Evolutionary conservation across 192 early-diverging fungal genomes (phyloP).

Genomic region (Podila epigama): DNA sequence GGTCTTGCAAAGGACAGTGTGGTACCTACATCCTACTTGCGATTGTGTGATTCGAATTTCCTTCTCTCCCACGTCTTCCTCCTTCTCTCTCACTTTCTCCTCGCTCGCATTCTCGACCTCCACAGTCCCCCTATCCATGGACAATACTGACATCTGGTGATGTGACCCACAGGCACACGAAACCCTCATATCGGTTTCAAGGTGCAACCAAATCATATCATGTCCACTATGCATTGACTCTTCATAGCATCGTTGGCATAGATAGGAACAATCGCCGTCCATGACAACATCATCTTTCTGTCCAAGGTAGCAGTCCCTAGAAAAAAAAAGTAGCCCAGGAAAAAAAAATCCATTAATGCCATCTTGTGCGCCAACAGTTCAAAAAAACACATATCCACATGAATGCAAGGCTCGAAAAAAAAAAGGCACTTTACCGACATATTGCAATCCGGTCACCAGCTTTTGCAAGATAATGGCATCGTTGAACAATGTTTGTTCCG

Average conservation of each 20-base stretch:
- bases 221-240: slow-evolving; percentile 19
- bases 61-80: not conserved
- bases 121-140: too few relatives aligned
- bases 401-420: not conserved
- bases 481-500: slow-evolving; percentile 31
- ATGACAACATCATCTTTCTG: not conserved
- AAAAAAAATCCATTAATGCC: not conserved
- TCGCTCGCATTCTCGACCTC: too few relatives aligned
- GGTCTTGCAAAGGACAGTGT: slow-evolving; percentile 44
- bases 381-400: too few relatives aligned
- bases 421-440: not conserved
- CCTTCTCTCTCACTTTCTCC: not conserved
- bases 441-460: slow-evolving; percentile 39
- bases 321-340: not conserved
- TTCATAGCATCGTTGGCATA: slow-evolving; percentile 31
- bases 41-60: not conserved
- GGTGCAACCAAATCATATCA: slow-evolving; percentile 15
- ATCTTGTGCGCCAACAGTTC: too few relatives aligned
- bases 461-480: slow-evolving; percentile 15
- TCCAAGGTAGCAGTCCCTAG: slow-evolving; percentile 1
- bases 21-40: slow-evolving; percentile 10
- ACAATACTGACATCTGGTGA: not conserved
- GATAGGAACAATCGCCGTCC: not conserved
- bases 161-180: slow-evolving; percentile 26
- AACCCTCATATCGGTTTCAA: not conserved